phyloP scores from a whole-genome alignment of 805 yeast species.

The Saccharomycopsis sp. region DNA sequence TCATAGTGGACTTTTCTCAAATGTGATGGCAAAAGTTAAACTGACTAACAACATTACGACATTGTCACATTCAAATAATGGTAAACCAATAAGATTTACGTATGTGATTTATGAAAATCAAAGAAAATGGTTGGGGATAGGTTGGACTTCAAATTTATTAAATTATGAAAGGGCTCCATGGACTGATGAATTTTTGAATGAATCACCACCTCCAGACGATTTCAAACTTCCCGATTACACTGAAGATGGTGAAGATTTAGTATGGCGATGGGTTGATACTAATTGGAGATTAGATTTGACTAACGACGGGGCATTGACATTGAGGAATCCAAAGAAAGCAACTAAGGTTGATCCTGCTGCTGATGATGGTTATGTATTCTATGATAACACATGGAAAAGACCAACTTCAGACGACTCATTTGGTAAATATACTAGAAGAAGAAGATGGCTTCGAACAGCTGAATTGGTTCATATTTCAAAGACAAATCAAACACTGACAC shows the following conservation, averaged over 20 bases:
- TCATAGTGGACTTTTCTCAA: constrained; percentile 38
- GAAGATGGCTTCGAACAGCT: constrained; percentile 96
- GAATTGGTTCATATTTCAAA: constrained; percentile 49
- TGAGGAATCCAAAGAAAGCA: constrained; percentile 42
- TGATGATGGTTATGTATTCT: constrained; percentile 84
- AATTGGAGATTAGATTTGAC: constrained; percentile 88
- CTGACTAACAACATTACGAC: constrained; percentile 26
- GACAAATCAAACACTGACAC: constrained; percentile 9
- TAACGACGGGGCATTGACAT: constrained; percentile 76
- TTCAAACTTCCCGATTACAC: constrained; percentile 73
- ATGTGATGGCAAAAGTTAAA: constrained; percentile 30
- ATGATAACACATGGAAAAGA: constrained; percentile 90
- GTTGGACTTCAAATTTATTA: constrained; percentile 90
- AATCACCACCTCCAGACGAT: constrained; percentile 65
- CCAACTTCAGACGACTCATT: constrained; percentile 85
- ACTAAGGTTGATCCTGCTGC: constrained; percentile 58
- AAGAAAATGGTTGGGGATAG: constrained; percentile 95
- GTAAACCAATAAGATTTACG: constrained; percentile 68
- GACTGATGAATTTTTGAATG: constrained; percentile 94
- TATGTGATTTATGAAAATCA: constrained; percentile 92
- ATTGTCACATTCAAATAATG: constrained; percentile 24
- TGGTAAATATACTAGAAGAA: constrained; percentile 85
- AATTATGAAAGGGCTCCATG: constrained; percentile 93
- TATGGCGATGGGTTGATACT: constrained; percentile 93
- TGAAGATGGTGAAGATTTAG: constrained; percentile 57